Conservation (phyloP, 106 monocot species). For the Dendrobium chrysotoxum region DNA sequence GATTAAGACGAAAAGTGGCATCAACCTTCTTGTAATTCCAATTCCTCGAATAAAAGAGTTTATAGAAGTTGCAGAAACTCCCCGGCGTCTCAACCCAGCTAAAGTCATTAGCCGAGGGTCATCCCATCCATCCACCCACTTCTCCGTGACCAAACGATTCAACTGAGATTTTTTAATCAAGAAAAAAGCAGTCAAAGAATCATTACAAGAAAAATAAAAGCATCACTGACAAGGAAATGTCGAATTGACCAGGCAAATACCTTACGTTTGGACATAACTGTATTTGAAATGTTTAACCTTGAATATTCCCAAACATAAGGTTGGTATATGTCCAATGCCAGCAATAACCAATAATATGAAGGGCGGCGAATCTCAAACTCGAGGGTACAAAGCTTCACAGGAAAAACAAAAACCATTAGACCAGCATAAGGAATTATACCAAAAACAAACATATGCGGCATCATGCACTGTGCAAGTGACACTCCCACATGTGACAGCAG, state of each 20-base stretch:
- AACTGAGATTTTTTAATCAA: conserved; percentile 41
- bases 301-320: conserved; percentile 99
- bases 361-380: conserved; percentile 96
- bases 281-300: conserved; percentile 87
- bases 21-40: conserved; percentile 96
- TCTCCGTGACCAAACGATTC: conserved; percentile 77
- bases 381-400: conserved; percentile 79
- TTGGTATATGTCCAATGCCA: conserved; percentile 72
- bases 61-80: conserved; percentile 89
- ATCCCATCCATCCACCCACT: conserved; percentile 96
- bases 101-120: conserved; percentile 93
- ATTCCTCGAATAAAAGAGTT: conserved; percentile 91
- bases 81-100: conserved; percentile 82
- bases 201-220: not conserved
- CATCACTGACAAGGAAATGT: not conserved
- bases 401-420: not conserved
- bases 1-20: not conserved
- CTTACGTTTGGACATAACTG: conserved; percentile 98
- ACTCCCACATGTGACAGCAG: no score
- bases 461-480: no score
- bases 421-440: not conserved
- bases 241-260: conserved; percentile 18
- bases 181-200: not conserved
- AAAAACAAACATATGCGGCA: no score
- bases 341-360: conserved; percentile 93